Base-by-base conservation (phyloP, 805 yeast genomes). In the Yamadazyma akitaensis region DNA sequence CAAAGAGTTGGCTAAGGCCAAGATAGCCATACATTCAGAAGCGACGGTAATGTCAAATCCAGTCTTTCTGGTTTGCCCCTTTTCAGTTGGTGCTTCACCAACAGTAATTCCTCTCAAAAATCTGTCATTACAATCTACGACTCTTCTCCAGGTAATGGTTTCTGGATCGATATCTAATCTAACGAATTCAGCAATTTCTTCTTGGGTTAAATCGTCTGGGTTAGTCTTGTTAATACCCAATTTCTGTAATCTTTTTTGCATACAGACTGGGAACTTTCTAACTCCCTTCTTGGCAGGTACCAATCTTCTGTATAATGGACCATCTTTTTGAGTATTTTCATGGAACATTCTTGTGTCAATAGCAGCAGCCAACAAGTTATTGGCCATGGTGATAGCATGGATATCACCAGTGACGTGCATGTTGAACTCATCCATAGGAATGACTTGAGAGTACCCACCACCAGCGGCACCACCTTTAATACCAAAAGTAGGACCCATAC, bases 381-480 rank as follows among this genome's bases (percentile, higher is more conserved):
- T 84, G 44, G 94, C 94, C 73, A 83, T 83, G 47, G 89, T 81
- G 59, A 86, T 85, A 40, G 94, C 92, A 63, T 86, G 94, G 50
- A 86, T 85, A 66, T 85, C 94, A 64, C 94, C 94, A 41, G 94
- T 85, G 52, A 85, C 79, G 62, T 85, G 92, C 85, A 85, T 79
- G 72, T 85, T 85, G 73, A 85, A 85, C 62, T 85, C 94, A 65
- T 85, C 92, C 94, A 85, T 85, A 53, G 94, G 94, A 62, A 85
- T 84, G 28, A 85, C 94, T 67, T 85, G 92, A 25, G 94, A 83
- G 62, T 85, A 85, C 50, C 94, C 94, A 65, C 94, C 92, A 63
- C 94, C 94, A 7, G 94, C 94, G 55, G 94, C 94, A 69, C 94
- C 94, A 67, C 94, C 94, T 65, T 85, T 85, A 55, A 85, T 84